Conservation (phyloP, 345 rosid genomes). For the Noccaea caerulescens region DNA sequence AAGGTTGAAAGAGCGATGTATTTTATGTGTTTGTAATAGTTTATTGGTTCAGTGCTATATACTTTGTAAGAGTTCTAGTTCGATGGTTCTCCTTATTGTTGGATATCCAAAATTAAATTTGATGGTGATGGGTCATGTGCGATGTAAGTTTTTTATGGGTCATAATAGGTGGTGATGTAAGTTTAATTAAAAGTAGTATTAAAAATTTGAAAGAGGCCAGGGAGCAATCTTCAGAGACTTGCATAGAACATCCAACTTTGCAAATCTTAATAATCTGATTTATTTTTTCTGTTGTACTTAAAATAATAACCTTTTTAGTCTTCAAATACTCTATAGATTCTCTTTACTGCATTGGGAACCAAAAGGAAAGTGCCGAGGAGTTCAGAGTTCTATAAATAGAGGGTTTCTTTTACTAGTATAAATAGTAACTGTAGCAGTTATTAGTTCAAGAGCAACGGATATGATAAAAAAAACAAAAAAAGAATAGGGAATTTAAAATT, state of each 20-base stretch:
- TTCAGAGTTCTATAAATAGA: conserved; percentile 31
- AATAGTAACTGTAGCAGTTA: conserved; percentile 36
- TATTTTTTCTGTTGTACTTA: neutral
- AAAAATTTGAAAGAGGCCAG: conserved; percentile 13
- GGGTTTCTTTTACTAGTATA: conserved; percentile 6
- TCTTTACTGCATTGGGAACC: conserved; percentile 23
- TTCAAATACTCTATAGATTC: conserved; percentile 9
- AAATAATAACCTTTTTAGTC: neutral
- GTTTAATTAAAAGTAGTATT: conserved; percentile 9
- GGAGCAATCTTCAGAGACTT: conserved; percentile 30
- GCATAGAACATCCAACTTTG: conserved; percentile 29
- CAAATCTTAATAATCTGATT: conserved; percentile 14
- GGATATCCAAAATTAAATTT: conserved; percentile 14
- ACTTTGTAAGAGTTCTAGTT: conserved; percentile 21
- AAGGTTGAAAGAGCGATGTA: neutral
- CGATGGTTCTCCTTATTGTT: conserved; percentile 33
- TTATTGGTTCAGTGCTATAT: too few relatives aligned
- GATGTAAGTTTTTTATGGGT: conserved; percentile 19
- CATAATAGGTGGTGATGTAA: conserved; percentile 14
- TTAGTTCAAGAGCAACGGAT: conserved; percentile 27
- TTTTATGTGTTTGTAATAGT: conserved; percentile 14
- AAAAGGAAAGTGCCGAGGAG: conserved; percentile 31
- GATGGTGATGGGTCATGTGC: conserved; percentile 37
- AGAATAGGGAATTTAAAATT: neutral
- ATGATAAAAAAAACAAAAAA: neutral